A percentile compares a stretch with the other conserved stretches of the same genome.
These are phyloP conservation scores for Hemerocallis citrina DNA, from an alignment of 106 monocot genomes.

Conservation along the genomic window DNA sequence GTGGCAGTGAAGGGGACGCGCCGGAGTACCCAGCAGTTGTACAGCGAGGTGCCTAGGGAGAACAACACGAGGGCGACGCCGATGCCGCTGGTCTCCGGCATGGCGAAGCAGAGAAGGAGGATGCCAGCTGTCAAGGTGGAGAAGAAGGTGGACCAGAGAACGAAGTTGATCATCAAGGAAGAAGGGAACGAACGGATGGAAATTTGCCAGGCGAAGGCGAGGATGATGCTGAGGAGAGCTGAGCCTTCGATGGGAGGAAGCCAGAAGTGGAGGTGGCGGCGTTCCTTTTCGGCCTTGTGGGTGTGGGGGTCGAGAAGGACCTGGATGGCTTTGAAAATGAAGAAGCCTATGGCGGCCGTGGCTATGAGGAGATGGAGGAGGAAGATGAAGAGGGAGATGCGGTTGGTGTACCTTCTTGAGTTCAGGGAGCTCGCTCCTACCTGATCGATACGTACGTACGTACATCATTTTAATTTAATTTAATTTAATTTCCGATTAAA, in stretches of 20 bases:
- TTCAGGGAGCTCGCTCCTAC: slow-evolving; percentile 29
- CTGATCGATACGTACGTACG: not conserved
- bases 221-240: slow-evolving; percentile 49
- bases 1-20: slow-evolving; percentile 60
- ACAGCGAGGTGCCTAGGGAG: slow-evolving; percentile 63
- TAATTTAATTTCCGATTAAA: too few relatives aligned
- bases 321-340: slow-evolving; percentile 58
- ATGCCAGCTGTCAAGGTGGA: slow-evolving; percentile 74
- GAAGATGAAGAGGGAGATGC: slow-evolving; percentile 63
- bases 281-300: slow-evolving; percentile 17
- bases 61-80: slow-evolving; percentile 62
- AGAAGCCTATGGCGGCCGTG: slow-evolving; percentile 38
- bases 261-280: slow-evolving; percentile 56
- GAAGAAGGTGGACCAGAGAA: slow-evolving; percentile 67
- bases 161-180: slow-evolving; percentile 42
- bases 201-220: slow-evolving; percentile 88
- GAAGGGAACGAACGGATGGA: slow-evolving; percentile 50
- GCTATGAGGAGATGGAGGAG: slow-evolving; percentile 48
- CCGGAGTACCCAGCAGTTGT: slow-evolving; percentile 79
- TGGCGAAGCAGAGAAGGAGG: slow-evolving; percentile 77
- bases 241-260: slow-evolving; percentile 71
- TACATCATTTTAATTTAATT: not conserved
- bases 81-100: slow-evolving; percentile 42
- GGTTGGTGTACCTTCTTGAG: slow-evolving; percentile 71
- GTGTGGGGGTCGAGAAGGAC: slow-evolving; percentile 17